Conservation (phyloP, 2,329 filamentous ascomycete genomes). For the Coniochaeta sp. region DNA sequence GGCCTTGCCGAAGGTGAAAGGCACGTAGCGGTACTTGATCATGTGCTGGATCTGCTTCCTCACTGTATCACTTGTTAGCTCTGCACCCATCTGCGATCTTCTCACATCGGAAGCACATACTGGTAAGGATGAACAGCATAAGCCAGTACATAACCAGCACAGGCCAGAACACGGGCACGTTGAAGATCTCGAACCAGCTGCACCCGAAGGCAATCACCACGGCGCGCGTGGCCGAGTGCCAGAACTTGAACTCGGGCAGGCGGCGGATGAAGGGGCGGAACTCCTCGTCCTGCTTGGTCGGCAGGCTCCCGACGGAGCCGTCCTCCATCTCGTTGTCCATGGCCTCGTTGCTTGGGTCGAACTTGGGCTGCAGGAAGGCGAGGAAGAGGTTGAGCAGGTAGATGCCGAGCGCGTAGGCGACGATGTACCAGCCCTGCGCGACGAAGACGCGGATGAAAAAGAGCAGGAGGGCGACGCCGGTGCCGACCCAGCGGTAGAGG, state of each 20-base stretch:
- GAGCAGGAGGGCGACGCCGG: slow-evolving; percentile 64
- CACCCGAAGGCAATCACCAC: slow-evolving; percentile 77
- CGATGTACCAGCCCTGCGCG: slow-evolving; percentile 98
- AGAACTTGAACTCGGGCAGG: slow-evolving; percentile 99
- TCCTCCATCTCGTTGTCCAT: slow-evolving; percentile 96
- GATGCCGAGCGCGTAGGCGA: slow-evolving; percentile 95
- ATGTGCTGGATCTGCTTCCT: slow-evolving; percentile 99
- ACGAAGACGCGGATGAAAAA: slow-evolving; percentile 89
- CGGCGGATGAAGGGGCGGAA: slow-evolving; percentile 95
- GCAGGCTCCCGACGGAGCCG: slow-evolving; percentile 71
- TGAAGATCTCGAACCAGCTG: slow-evolving; percentile 90
- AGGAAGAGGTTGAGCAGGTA: slow-evolving; percentile 99
- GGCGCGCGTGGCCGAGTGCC: slow-evolving; percentile 90
- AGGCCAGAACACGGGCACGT: slow-evolving; percentile 98
- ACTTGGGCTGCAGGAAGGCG: slow-evolving; percentile 96
- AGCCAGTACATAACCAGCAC: slow-evolving; percentile 98
- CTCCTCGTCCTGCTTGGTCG: slow-evolving; percentile 94
- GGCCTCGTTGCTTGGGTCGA: slow-evolving; percentile 88
- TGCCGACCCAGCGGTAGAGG: slow-evolving; percentile 83
- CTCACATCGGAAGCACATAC: slow-evolving; percentile 57
- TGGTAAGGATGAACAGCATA: slow-evolving; percentile 91
- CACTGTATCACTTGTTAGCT: slow-evolving; percentile 54
- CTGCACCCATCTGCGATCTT: too few relatives aligned
- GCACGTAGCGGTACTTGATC: slow-evolving; percentile 99
- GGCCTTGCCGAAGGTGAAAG: slow-evolving; percentile 86